phyloP scores from a whole-genome alignment of 2,329 filamentous ascomycete genomes.

The Penicillium sp. region DNA sequence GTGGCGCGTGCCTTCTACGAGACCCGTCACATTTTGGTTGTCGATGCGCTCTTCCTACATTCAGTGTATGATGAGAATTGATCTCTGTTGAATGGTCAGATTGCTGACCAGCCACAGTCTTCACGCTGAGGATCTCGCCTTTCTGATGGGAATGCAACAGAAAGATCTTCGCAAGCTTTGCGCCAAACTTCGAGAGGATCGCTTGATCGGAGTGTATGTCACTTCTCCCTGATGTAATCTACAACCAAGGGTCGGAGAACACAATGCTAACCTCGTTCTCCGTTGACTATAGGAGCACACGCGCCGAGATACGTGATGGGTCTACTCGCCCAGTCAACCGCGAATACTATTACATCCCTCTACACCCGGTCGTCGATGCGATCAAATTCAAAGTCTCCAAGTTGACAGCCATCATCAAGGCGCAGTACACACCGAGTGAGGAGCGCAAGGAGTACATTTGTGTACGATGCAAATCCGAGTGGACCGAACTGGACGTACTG shows the following conservation, averaged over 20 bases:
- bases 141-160: slow-evolving; percentile 82
- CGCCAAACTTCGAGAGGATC: slow-evolving; percentile 79
- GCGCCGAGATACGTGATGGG: slow-evolving; percentile 75
- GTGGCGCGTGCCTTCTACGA: slow-evolving; percentile 84
- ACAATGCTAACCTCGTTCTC: slow-evolving; percentile 17
- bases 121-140: slow-evolving; percentile 82
- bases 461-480: slow-evolving; percentile 76
- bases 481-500: slow-evolving; percentile 85
- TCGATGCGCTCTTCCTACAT: slow-evolving; percentile 76
- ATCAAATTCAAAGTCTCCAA: slow-evolving; percentile 93
- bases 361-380: slow-evolving; percentile 88
- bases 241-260: not conserved
- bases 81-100: not conserved
- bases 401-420: slow-evolving; percentile 84
- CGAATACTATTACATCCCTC: slow-evolving; percentile 97
- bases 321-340: slow-evolving; percentile 78
- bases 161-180: slow-evolving; percentile 91
- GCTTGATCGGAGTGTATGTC: slow-evolving; percentile 74
- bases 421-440: slow-evolving; percentile 71
- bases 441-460: slow-evolving; percentile 95
- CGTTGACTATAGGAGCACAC: slow-evolving; percentile 57
- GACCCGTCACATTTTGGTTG: slow-evolving; percentile 76
- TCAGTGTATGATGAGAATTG: slow-evolving; percentile 56
- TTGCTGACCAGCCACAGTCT: slow-evolving; percentile 52
- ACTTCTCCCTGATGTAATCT: not conserved